These are phyloP conservation scores for Patellifolia procumbens DNA, from an alignment of 179 eudicot species.

Conservation along the genomic window DNA sequence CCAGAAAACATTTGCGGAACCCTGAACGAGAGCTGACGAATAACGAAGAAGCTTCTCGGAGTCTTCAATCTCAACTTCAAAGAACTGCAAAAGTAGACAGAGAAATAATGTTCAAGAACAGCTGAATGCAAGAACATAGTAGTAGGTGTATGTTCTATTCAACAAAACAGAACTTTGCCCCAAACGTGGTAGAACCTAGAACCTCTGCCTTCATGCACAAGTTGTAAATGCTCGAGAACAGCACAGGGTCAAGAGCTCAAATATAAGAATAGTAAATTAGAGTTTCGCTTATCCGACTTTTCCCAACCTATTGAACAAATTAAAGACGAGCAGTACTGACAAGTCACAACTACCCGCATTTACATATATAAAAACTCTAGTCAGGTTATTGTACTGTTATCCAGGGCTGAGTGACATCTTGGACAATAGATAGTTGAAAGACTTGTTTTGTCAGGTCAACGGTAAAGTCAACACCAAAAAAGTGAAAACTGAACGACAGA, in stretches of 20 bases:
- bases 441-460: background rate
- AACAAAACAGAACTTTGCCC: background rate
- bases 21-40: constrained; percentile 95
- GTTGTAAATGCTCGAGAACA: too few species aligned
- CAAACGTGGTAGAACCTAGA: constrained; percentile 7
- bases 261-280: background rate
- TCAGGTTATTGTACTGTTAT: background rate
- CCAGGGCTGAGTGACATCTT: background rate
- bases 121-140: constrained; percentile 12
- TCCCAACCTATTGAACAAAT: background rate
- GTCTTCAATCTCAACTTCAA: constrained; percentile 81
- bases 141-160: background rate
- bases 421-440: background rate
- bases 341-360: background rate
- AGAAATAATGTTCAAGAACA: constrained; percentile 7
- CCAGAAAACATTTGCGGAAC: constrained; percentile 96
- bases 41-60: constrained; percentile 86
- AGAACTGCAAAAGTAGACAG: constrained; percentile 54
- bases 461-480: background rate
- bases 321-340: background rate
- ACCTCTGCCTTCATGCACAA: background rate
- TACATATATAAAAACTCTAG: background rate
- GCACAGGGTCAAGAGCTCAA: background rate
- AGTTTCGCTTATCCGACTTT: background rate
- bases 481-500: too few species aligned